These are phyloP conservation scores for Effrenium voratum DNA, from an alignment of 73 alveolate species.

Conservation along the genomic window DNA sequence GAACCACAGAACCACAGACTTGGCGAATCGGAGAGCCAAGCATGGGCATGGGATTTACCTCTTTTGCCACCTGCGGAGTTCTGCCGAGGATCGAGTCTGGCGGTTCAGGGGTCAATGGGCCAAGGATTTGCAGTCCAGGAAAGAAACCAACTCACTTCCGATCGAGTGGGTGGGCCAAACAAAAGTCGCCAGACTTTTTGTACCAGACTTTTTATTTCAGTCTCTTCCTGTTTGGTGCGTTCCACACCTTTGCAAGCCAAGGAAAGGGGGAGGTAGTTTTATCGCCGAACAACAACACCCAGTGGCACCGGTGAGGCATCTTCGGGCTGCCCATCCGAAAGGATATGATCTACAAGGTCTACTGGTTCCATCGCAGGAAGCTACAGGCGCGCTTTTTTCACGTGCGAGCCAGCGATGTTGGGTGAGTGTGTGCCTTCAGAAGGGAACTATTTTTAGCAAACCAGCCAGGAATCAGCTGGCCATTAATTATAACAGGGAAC, in stretches of 20 bases:
- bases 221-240: not conserved
- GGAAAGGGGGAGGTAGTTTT: not conserved
- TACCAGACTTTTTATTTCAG: not conserved
- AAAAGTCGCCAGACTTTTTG: not conserved
- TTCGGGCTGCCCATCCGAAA: constrained; percentile 65
- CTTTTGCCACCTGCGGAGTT: no score
- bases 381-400: no score
- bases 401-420: no score
- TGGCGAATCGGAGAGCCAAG: no score
- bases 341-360: constrained; percentile 29
- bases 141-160: not conserved
- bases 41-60: no score
- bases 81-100: no score
- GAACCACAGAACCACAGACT: no score
- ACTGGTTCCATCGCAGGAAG: constrained; percentile 19
- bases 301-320: not conserved
- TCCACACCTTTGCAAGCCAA: not conserved
- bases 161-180: not conserved
- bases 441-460: no score
- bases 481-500: no score
- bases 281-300: not conserved
- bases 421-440: no score
- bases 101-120: no score
- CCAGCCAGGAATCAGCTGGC: no score
- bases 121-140: not conserved